Conservation (phyloP, 1,139 yeast species). For the Pneumocystis wakefieldiae region DNA sequence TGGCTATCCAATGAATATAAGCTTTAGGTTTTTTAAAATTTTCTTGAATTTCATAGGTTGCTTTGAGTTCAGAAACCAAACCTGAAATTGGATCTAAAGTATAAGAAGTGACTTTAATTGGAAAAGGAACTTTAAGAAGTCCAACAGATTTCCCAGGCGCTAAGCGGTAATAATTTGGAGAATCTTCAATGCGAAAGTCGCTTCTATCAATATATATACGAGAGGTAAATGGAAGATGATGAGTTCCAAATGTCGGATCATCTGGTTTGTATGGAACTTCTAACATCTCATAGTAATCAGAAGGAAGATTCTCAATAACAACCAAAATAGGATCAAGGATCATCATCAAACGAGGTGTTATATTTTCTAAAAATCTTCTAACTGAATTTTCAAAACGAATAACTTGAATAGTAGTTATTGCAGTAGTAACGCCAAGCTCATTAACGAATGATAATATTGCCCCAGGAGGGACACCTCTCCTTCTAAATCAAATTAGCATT, state of each 20-base stretch:
- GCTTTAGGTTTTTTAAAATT: slow-evolving; percentile 72
- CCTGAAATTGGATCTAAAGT: slow-evolving; percentile 48
- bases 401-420: slow-evolving; percentile 80
- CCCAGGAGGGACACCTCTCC: slow-evolving; percentile 99
- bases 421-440: slow-evolving; percentile 91
- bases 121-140: slow-evolving; percentile 79
- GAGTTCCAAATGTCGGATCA: slow-evolving; percentile 51
- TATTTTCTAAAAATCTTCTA: slow-evolving; percentile 71
- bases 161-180: slow-evolving; percentile 61
- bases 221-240: slow-evolving; percentile 64
- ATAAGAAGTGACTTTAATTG: slow-evolving; percentile 55
- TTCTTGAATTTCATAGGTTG: slow-evolving; percentile 54
- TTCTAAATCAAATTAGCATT: slow-evolving; percentile 28
- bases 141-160: slow-evolving; percentile 85
- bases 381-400: slow-evolving; percentile 80
- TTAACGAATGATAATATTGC: slow-evolving; percentile 86
- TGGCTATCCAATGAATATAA: slow-evolving; percentile 92
- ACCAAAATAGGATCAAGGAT: slow-evolving; percentile 75
- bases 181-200: slow-evolving; percentile 62
- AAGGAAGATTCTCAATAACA: slow-evolving; percentile 67
- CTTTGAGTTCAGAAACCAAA: slow-evolving; percentile 52
- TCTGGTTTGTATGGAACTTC: slow-evolving; percentile 88
- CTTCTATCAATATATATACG: slow-evolving; percentile 67
- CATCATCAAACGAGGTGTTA: slow-evolving; percentile 93
- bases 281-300: slow-evolving; percentile 52